Evolutionary conservation across 148 eudicot genomes (phyloP), one percentile per base, ranked within the genome.

Genomic region (Vaccinium corymbosum): DNA sequence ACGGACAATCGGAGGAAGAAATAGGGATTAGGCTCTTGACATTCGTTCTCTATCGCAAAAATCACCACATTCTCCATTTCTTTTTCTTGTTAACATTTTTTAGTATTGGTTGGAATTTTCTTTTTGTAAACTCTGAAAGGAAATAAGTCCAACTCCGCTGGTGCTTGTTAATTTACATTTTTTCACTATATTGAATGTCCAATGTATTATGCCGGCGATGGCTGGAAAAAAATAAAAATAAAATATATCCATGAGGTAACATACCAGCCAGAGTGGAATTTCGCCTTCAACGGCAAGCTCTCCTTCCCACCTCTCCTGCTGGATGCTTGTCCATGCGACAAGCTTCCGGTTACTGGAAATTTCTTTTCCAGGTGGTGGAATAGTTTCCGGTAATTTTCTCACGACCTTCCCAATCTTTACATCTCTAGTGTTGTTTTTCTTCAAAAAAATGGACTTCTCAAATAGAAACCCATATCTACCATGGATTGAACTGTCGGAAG

Each of bases 231-330:
- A 19, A 50, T 14, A 20, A 32, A 10, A 27, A 7, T 5, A 76
- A 20, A 42, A 42, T 35, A 35, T 35, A 35, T 35, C 46, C 46
- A 42, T 42, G 6, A 42, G 6, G n/a, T 19, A 72, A 55, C 84
- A 61, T 94, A 97, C 99, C 95, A 97, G 93, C 99, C 99, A 97
- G 17, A 78, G 81, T 19, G 99, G 99, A 66, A 97, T 88, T 66
- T 95, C 83, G 80, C 99, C 99, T 89, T 97, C 76, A 7, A 97
- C 96, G 3, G 57, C 82, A 80, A 97, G 96, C 85, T 97, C 94
- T n/a, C 99, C 99, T 80, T 97, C 96, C 99, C 99, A 97, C 53
- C 91, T 84, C 81, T 97, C 99, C 82, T 95, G 98, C 83, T 56
- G 89, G 83, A 97, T 79, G 81, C 99, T 97, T 32, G 92, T 94